Percentiles rank a stretch among this genome's conserved stretches.
Evolutionary conservation across 1,139 yeast species (phyloP).

Genomic region (Geotrichum reessii): DNA sequence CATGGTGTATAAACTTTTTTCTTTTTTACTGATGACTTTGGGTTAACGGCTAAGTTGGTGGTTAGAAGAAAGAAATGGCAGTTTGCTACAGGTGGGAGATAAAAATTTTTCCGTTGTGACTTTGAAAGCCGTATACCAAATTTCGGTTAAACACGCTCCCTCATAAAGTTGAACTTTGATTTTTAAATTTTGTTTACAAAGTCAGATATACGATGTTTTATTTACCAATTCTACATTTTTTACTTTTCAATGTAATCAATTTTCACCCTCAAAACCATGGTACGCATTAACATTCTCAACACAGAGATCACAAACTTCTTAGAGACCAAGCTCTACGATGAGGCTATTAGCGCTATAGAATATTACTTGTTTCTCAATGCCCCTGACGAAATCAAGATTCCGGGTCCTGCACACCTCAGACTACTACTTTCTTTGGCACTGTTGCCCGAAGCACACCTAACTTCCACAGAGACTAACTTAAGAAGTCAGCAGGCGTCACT

Average conservation of each 20-base stretch:
- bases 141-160: not conserved
- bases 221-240: not conserved
- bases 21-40: not conserved
- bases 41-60: not conserved
- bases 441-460: conserved; percentile 2
- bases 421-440: conserved; percentile 3
- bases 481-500: not conserved
- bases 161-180: not conserved
- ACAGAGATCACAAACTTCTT: not conserved
- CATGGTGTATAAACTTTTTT: not conserved
- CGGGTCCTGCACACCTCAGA: not conserved
- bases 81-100: not conserved
- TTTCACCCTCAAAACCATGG: not conserved
- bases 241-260: not conserved
- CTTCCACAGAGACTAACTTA: not conserved
- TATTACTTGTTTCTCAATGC: not conserved
- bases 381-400: not conserved
- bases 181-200: not conserved
- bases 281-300: not conserved
- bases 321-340: conserved; percentile 7
- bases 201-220: not conserved
- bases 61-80: not conserved
- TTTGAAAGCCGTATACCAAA: not conserved
- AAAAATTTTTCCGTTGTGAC: not conserved
- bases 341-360: not conserved